Conservation (phyloP, 1,284 basidiomycete genomes). For the Erythrobasidium hasegawianum region DNA sequence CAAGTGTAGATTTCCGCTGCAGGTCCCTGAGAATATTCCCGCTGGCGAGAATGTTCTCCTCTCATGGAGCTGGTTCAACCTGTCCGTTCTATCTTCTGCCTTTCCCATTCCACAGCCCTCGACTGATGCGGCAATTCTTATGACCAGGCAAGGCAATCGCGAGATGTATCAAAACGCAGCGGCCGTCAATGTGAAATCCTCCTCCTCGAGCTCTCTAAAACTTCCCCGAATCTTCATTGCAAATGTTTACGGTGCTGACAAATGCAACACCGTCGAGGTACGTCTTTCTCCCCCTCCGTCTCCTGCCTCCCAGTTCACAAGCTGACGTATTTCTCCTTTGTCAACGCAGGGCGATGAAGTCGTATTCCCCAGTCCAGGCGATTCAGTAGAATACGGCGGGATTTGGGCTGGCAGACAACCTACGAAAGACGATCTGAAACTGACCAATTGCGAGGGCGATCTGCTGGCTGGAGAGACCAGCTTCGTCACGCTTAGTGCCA, state of each 20-base stretch:
- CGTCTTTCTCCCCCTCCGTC: neutral
- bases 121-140: too few species aligned
- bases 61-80: slow-evolving; percentile 31
- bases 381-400: slow-evolving; percentile 34
- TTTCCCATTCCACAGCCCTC: too few species aligned
- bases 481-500: slow-evolving; percentile 13
- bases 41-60: slow-evolving; percentile 31
- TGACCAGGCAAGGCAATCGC: slow-evolving; percentile 22
- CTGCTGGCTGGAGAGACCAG: neutral
- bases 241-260: slow-evolving; percentile 10
- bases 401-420: slow-evolving; percentile 20
- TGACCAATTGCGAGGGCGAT: slow-evolving; percentile 2
- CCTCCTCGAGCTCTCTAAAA: slow-evolving; percentile 10
- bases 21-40: slow-evolving; percentile 24
- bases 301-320: neutral
- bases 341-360: slow-evolving; percentile 30
- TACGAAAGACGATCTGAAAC: neutral
- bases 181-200: slow-evolving; percentile 23
- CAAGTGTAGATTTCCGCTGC: too few species aligned
- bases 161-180: slow-evolving; percentile 33
- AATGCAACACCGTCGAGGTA: slow-evolving; percentile 30
- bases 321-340: too few species aligned
- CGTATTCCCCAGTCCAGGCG: slow-evolving; percentile 32
- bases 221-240: slow-evolving; percentile 25
- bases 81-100: neutral